phyloP scores from a whole-genome alignment of 208 protist genomes.

The Ichthyophonus hoferi region DNA sequence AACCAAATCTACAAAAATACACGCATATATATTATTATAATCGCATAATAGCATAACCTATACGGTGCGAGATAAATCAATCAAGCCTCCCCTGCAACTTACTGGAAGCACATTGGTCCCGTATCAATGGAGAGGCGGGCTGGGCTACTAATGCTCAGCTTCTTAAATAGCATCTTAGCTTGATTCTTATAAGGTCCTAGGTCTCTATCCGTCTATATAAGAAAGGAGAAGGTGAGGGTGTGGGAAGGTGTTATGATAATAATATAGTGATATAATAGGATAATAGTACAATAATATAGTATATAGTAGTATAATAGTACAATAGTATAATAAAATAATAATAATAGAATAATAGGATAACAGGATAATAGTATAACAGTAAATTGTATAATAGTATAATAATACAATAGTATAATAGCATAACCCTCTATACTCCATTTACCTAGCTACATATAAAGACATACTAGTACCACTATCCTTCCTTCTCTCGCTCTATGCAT shows the following conservation, averaged over 20 bases:
- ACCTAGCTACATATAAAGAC: neutral
- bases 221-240: neutral
- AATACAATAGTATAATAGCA: too few species aligned
- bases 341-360: neutral
- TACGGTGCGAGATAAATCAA: too few species aligned
- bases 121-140: slow-evolving; percentile 38
- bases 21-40: too few species aligned
- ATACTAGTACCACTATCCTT: too few species aligned
- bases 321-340: neutral
- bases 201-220: slow-evolving; percentile 30
- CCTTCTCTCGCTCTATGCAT: too few species aligned
- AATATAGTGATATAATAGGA: neutral
- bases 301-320: neutral
- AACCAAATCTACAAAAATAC: too few species aligned
- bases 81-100: too few species aligned
- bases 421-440: neutral
- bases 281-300: neutral
- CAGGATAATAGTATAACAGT: too few species aligned
- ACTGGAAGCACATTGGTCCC: slow-evolving; percentile 48
- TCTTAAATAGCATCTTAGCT: slow-evolving; percentile 57
- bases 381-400: neutral
- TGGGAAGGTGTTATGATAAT: neutral
- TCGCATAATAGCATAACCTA: too few species aligned
- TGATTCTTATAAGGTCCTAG: slow-evolving; percentile 53
- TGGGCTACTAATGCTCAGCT: slow-evolving; percentile 10